phyloP scores from a whole-genome alignment of 2,329 filamentous ascomycete genomes.

The Exophiala phaeomuriformis region DNA sequence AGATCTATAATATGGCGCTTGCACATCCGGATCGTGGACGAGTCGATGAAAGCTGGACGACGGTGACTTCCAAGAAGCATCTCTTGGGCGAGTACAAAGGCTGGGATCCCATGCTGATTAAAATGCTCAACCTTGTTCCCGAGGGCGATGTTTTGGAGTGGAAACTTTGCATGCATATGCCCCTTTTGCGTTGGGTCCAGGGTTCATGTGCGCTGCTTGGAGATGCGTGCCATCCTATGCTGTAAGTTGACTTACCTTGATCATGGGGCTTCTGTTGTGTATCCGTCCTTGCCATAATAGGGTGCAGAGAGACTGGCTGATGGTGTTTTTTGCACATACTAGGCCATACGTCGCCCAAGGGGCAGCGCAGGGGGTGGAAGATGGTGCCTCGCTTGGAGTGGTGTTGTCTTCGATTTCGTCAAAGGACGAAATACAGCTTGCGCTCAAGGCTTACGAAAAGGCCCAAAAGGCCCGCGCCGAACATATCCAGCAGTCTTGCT shows the following conservation, averaged over 20 bases:
- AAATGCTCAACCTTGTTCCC: conserved; percentile 54
- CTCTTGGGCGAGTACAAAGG: conserved; percentile 55
- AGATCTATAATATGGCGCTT: conserved; percentile 61
- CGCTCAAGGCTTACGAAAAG: conserved; percentile 42
- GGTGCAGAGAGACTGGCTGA: too few relatives aligned
- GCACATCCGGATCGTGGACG: conserved; percentile 56
- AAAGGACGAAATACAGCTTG: conserved; percentile 39
- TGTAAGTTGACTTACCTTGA: conserved; percentile 16
- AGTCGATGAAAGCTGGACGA: conserved; percentile 57
- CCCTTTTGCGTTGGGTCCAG: conserved; percentile 53
- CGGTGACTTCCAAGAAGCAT: conserved; percentile 51
- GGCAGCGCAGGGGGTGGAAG: conserved; percentile 39
- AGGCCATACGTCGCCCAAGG: conserved; percentile 39
- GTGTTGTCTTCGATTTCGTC: conserved; percentile 27
- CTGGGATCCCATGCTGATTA: conserved; percentile 54
- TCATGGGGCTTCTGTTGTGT: too few relatives aligned
- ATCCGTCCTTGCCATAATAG: neutral
- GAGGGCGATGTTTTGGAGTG: conserved; percentile 60
- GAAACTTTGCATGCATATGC: conserved; percentile 56
- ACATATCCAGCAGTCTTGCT: conserved; percentile 41
- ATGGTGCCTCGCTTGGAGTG: conserved; percentile 34
- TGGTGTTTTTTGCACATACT: neutral
- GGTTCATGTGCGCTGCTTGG: conserved; percentile 35
- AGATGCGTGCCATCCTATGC: conserved; percentile 41
- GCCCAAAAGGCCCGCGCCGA: conserved; percentile 23